These are phyloP conservation scores for Globisporangium middletonii DNA, from an alignment of 352 stramenopile genomes.

Conservation along the genomic window DNA sequence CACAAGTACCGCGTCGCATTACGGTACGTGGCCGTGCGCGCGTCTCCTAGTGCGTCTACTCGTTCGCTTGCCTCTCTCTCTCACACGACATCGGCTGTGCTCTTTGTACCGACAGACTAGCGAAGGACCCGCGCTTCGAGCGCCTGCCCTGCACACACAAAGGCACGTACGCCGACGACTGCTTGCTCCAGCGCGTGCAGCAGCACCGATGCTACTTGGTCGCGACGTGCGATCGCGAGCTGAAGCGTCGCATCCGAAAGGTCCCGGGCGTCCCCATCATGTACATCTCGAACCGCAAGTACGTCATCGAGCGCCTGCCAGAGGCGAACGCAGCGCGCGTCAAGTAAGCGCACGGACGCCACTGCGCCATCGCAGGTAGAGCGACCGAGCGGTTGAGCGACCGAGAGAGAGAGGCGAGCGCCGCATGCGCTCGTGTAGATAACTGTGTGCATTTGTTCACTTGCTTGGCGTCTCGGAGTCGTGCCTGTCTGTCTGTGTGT, in stretches of 20 bases:
- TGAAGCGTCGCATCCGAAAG: conserved; percentile 98
- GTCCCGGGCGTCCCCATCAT: conserved; percentile 99
- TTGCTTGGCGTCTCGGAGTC: too few species aligned
- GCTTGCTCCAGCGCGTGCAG: conserved; percentile 89
- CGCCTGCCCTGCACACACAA: conserved; percentile 97
- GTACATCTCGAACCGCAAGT: conserved; percentile 99
- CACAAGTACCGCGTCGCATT: conserved; percentile 95
- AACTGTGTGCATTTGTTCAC: too few species aligned
- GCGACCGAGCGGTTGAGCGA: too few species aligned
- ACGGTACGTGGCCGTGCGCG: conserved; percentile 15
- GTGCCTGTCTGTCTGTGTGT: too few species aligned
- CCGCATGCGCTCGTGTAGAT: background rate
- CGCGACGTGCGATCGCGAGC: conserved; percentile 99
- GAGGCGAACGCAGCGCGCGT: conserved; percentile 92
- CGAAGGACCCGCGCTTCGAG: conserved; percentile 98
- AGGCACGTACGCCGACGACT: conserved; percentile 99
- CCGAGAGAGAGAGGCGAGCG: background rate
- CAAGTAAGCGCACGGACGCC: conserved; percentile 43
- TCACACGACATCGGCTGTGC: background rate
- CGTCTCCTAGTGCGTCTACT: background rate
- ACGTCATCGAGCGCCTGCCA: conserved; percentile 98
- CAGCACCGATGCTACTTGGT: conserved; percentile 99
- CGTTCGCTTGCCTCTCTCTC: background rate
- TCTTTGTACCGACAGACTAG: conserved; percentile 43
- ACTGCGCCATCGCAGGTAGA: conserved; percentile 6